Evolutionary conservation across 768 basidiomycete genomes (phyloP).

Genomic region (Auriculariales sp.): DNA sequence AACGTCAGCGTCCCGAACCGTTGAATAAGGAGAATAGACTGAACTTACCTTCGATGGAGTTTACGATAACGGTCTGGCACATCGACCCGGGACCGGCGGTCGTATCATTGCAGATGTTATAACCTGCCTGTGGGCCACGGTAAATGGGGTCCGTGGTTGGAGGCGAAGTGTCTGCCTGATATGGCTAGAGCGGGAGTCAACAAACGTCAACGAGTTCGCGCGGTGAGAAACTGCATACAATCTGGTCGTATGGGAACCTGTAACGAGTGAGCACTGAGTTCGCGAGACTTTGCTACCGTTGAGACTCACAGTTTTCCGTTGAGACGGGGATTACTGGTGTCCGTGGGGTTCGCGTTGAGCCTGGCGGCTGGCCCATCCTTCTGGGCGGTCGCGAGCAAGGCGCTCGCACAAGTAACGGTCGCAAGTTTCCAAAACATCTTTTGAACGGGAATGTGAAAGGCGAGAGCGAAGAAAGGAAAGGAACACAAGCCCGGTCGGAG

Average conservation of each 20-base stretch:
- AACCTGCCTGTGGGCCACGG: constrained; percentile 37
- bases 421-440: too few relatives aligned
- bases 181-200: neutral
- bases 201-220: neutral
- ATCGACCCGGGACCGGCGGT: neutral
- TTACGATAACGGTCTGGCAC: constrained; percentile 5
- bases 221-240: neutral
- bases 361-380: too few relatives aligned
- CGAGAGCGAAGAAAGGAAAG: too few relatives aligned
- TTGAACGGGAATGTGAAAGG: too few relatives aligned
- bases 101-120: constrained; percentile 13
- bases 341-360: constrained; percentile 12
- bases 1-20: neutral
- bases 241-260: neutral
- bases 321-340: neutral
- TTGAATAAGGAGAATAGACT: neutral
- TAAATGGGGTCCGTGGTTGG: too few relatives aligned
- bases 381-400: too few relatives aligned
- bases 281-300: neutral
- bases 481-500: too few relatives aligned
- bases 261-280: neutral
- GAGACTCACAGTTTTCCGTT: neutral
- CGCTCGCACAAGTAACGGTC: too few relatives aligned
- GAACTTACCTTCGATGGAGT: constrained; percentile 12
- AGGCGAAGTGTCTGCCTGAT: neutral